phyloP scores from a whole-genome alignment of 352 stramenopile genomes.

The Globisporangium spinosum region DNA sequence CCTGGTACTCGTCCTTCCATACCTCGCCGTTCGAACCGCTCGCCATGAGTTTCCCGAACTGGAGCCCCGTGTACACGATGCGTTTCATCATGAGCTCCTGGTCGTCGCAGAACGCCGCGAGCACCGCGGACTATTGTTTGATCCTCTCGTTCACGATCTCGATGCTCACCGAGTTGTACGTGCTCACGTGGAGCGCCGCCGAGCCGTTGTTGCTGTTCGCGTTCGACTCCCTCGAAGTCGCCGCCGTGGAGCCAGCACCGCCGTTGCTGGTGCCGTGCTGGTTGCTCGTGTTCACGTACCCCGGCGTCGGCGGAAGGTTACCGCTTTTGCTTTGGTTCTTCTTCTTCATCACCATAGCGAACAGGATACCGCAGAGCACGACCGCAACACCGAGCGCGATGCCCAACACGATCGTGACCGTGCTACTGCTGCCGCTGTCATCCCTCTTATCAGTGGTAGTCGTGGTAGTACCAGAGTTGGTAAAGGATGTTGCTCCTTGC shows the following conservation, averaged over 20 bases:
- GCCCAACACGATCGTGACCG: slow-evolving; percentile 21
- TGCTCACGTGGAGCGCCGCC: neutral
- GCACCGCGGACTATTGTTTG: neutral
- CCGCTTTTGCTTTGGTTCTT: slow-evolving; percentile 23
- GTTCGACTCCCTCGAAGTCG: neutral
- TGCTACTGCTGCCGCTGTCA: slow-evolving; percentile 11
- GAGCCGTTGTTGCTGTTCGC: neutral
- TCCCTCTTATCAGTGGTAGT: neutral
- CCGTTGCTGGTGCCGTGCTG: slow-evolving; percentile 15
- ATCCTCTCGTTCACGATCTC: neutral
- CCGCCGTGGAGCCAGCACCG: neutral
- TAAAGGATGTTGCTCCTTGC: neutral
- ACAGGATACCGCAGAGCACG: slow-evolving; percentile 3
- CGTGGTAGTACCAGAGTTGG: neutral
- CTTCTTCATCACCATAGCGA: slow-evolving; percentile 16
- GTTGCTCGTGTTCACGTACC: neutral
- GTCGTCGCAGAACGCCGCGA: neutral
- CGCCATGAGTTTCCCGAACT: neutral
- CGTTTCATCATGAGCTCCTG: neutral
- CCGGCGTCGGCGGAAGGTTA: slow-evolving; percentile 21
- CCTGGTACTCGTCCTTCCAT: neutral
- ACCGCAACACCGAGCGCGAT: slow-evolving; percentile 23
- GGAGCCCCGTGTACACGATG: neutral
- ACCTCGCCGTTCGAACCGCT: neutral
- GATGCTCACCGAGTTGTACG: neutral